Base-by-base conservation (phyloP, 2,329 filamentous ascomycete genomes). In the Aspergillus puulaauensis region DNA sequence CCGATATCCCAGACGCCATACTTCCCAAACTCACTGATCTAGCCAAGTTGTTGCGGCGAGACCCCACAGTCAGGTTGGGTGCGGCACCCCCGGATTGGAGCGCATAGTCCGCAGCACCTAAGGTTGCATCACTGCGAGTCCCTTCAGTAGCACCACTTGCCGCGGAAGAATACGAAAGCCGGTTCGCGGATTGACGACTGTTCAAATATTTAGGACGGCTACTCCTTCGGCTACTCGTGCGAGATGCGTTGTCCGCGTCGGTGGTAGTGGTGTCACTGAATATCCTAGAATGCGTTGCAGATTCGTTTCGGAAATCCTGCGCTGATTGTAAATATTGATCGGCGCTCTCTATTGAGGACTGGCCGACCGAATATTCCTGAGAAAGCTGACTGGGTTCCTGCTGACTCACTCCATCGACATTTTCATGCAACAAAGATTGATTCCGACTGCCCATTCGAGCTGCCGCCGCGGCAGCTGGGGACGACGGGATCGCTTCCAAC, bases 1-100 rank as follows among this genome's bases (percentile, higher is more conserved):
- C 80, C 21, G 83, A 85, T 31, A 86, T 77, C 1, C 89, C 90
- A 5, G 92, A 96, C 2, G 87, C 89, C 77, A 96, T 91, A 72
- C 93, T 97, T 21, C 92, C 92, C 58, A 97, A 83, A 75, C 93
- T 97, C 60, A 93, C 88, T 11, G 92, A 85, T 23, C 93, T 83
- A 19, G 88, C 87, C 54, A 96, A 79, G 2, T 72, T 78, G 66
- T 67, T 77, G 66, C 69, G 78, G 11, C 66, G 65, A 27, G 60
- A 62, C 19, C 61, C 44, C 17, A 69, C 66, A 21, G 64, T 51
- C 49, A 55, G 59, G 39, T 62, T 64, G 1, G 90, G 86, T 4
- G 85, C 79, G 12, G 90, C 89, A 24, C 91, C 90, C 17, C 90
- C 91, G 2, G 90, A 90, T 67, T 96, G 90, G 37, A 96, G 78